phyloP scores from a whole-genome alignment of 441 rosid species.

The Corymbia calophylla region DNA sequence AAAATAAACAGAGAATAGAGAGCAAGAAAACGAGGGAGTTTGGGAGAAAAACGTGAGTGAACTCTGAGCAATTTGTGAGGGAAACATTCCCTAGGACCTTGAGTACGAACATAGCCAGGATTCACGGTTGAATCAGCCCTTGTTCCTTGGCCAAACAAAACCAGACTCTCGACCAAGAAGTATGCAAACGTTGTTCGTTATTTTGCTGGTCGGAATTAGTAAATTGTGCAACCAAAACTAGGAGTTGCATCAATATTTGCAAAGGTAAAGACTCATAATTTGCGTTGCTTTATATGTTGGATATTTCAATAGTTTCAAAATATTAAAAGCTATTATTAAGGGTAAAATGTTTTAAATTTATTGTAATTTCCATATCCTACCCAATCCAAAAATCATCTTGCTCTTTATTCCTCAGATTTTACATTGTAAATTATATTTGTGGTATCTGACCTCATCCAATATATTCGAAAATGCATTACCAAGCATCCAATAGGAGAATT shows the following conservation, averaged over 20 bases:
- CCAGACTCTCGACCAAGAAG: not conserved
- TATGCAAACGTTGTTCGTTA: not conserved
- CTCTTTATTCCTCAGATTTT: not conserved
- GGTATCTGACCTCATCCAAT: accelerated
- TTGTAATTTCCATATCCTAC: not conserved
- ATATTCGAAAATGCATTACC: not conserved
- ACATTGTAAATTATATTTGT: not conserved
- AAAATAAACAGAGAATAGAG: not conserved
- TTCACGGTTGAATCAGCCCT: not conserved
- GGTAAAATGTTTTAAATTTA: not conserved
- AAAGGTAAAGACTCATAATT: not conserved
- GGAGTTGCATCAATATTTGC: not conserved
- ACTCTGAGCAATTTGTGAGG: not conserved
- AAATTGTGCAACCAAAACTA: not conserved
- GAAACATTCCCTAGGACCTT: not conserved
- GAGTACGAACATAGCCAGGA: not conserved
- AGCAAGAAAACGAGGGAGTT: not conserved
- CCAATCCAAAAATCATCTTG: accelerated
- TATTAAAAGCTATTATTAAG: not conserved
- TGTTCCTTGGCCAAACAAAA: not conserved
- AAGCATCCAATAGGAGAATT: not conserved
- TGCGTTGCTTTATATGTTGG: not conserved
- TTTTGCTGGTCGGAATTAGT: not conserved
- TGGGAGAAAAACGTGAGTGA: not conserved
- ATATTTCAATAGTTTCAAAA: not conserved